A percentile compares a stretch with the other conserved stretches of the same genome.
phyloP scores from a whole-genome alignment of 192 early-diverging fungal species.

The Thoreauomyces humboldtii region DNA sequence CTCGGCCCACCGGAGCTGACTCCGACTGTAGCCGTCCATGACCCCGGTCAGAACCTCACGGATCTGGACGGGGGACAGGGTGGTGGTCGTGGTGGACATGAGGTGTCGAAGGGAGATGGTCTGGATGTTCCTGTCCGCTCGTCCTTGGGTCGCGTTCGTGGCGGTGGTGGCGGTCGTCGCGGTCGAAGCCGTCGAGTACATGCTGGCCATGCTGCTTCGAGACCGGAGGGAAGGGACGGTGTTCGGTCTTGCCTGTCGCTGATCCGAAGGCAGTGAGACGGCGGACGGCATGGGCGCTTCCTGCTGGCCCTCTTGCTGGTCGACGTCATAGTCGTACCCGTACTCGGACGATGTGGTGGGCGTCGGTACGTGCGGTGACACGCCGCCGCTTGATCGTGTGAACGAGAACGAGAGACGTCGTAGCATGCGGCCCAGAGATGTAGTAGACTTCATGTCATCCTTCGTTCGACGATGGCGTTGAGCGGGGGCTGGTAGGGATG shows the following conservation, averaged over 20 bases:
- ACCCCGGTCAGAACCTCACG: slow-evolving; percentile 30
- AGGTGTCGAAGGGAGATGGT: slow-evolving; percentile 40
- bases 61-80: slow-evolving; percentile 38
- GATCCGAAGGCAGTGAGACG: too few relatives aligned
- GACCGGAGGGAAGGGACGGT: neutral
- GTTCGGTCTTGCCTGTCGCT: neutral
- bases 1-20: neutral
- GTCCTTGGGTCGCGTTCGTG: slow-evolving; percentile 21
- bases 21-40: neutral
- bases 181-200: neutral
- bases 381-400: neutral
- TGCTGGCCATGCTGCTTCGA: neutral
- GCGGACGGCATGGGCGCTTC: too few relatives aligned
- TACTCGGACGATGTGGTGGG: too few relatives aligned
- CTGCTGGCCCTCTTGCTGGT: too few relatives aligned
- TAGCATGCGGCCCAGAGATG: slow-evolving; percentile 9
- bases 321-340: too few relatives aligned
- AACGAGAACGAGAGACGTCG: neutral
- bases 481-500: too few relatives aligned
- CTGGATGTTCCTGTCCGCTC: slow-evolving; percentile 41
- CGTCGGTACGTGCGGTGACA: neutral
- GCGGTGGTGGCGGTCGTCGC: neutral
- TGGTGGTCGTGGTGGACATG: slow-evolving; percentile 42
- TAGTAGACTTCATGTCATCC: neutral
- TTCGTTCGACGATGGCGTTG: too few relatives aligned